These are phyloP conservation scores for Multifurca ochricompacta DNA, from an alignment of 768 basidiomycete species.

Conservation along the genomic window DNA sequence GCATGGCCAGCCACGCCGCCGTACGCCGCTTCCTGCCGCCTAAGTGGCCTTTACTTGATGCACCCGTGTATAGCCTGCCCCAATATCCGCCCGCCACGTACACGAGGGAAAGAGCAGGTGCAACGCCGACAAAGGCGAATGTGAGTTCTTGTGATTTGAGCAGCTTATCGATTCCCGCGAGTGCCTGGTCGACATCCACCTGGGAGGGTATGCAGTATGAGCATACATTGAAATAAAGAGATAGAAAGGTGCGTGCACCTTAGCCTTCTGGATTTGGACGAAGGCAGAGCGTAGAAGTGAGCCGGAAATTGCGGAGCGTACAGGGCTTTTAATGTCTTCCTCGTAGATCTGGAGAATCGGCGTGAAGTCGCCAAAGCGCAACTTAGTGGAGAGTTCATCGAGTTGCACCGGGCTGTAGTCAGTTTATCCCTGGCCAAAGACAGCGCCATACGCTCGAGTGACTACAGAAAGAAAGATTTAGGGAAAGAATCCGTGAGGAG, in stretches of 20 bases:
- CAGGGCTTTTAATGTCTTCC: conserved; percentile 81
- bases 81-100: conserved; percentile 57
- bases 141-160: conserved; percentile 92
- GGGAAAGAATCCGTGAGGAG: neutral
- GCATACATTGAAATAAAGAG: neutral
- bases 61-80: conserved; percentile 41
- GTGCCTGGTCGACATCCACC: conserved; percentile 89
- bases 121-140: conserved; percentile 95
- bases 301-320: conserved; percentile 74
- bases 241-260: conserved; percentile 50
- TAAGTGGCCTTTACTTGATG: conserved; percentile 41
- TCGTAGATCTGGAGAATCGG: conserved; percentile 85
- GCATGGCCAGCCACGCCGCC: conserved; percentile 63
- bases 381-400: conserved; percentile 51
- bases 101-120: conserved; percentile 76
- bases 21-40: conserved; percentile 50
- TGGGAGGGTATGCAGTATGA: conserved; percentile 25
- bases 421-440: conserved; percentile 79
- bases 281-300: conserved; percentile 77
- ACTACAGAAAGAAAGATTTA: conserved; percentile 37
- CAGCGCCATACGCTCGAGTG: conserved; percentile 87
- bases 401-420: conserved; percentile 56
- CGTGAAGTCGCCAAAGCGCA: conserved; percentile 78
- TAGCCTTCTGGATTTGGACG: conserved; percentile 93
- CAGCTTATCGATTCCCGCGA: conserved; percentile 87